Evolutionary conservation across 495 filamentous ascomycete genomes (phyloP), one percentile per base, ranked within the genome.

Genomic region (Schizothecium vesticola): DNA sequence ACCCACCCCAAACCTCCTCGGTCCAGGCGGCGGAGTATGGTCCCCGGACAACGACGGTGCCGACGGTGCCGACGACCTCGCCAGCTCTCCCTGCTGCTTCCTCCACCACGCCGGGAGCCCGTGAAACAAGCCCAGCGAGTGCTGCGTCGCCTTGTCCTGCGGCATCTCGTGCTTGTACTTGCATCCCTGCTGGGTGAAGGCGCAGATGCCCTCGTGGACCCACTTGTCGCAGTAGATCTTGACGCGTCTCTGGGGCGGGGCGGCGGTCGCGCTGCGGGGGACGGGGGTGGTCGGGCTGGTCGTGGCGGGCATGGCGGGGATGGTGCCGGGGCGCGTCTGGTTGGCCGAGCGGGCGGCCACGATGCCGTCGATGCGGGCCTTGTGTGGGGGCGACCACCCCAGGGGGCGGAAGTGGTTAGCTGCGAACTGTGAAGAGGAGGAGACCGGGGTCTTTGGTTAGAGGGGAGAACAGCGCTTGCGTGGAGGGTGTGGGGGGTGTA

Each of bases 111-210:
- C 70, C 0, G 84, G 84, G 26, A 81, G 75, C 16, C 84, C 84
- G 56, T 85, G 79, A 72, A 84, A 85, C 19, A 87, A 74, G 12
- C 93, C 93, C 12, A 94, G 82, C 33, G 79, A 77, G 56, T 84
- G 78, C 69, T 94, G 83, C 61, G 85, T 89, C 0, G 76, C 79
- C 33, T 70, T 72, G 56, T 90, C 88, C 24, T 78, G 76, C 1
- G 93, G 93, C 87, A 96, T 94, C 73, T 94, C 90, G 74, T 97
- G 93, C 78, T 90, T 91, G 80, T 87, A 97, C 70, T 89, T 83
- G 78, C 93, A 96, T 3, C 93, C 93, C 73, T 93, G 88, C 75
- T 94, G 90, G 51, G 84, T 87, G 77, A 91, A 97, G 72, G 91
- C 90, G 76, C 93, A 97, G 63, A 90, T 86, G 33, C 93, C 93